phyloP scores from a whole-genome alignment of 2,329 filamentous ascomycete genomes.

The Bimuria novae-zelandiae region DNA sequence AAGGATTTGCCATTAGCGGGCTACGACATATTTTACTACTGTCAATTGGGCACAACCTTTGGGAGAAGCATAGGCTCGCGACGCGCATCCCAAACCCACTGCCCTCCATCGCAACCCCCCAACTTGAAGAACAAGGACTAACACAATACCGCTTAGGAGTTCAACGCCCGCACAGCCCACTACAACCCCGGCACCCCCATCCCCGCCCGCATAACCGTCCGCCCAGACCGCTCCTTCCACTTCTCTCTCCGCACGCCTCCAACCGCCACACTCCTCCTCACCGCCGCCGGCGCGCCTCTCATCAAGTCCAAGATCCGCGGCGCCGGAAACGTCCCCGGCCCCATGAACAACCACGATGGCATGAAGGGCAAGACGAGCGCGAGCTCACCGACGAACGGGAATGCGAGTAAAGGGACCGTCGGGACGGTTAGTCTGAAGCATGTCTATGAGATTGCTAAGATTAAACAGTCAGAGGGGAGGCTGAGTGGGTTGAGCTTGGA shows the following conservation, averaged over 20 bases:
- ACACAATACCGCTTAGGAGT: conserved; percentile 67
- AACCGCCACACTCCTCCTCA: conserved; percentile 87
- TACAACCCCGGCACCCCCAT: conserved; percentile 82
- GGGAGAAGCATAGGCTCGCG: too few relatives aligned
- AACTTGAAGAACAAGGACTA: neutral
- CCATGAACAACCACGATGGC: conserved; percentile 46
- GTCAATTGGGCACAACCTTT: too few relatives aligned
- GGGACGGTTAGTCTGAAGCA: conserved; percentile 92
- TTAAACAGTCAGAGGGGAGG: conserved; percentile 68
- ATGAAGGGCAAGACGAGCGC: conserved; percentile 44
- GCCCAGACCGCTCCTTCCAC: conserved; percentile 87
- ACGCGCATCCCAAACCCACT: too few relatives aligned
- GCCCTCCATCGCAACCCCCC: neutral
- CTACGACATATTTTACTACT: too few relatives aligned
- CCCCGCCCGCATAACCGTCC: conserved; percentile 87
- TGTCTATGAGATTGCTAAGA: conserved; percentile 95
- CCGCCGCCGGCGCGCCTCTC: conserved; percentile 74
- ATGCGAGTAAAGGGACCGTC: conserved; percentile 76
- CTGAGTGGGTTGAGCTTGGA: conserved; percentile 76
- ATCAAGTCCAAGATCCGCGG: conserved; percentile 79
- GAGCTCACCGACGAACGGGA: conserved; percentile 46
- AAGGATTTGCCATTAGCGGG: too few relatives aligned
- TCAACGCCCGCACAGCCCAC: conserved; percentile 91
- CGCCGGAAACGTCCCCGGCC: conserved; percentile 60
- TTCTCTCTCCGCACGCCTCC: conserved; percentile 94